A percentile compares a stretch with the other conserved stretches of the same genome.
These are phyloP conservation scores for Saccharomyces hybrid DNA, from an alignment of 1,139 yeast genomes.

Conservation along the genomic window DNA sequence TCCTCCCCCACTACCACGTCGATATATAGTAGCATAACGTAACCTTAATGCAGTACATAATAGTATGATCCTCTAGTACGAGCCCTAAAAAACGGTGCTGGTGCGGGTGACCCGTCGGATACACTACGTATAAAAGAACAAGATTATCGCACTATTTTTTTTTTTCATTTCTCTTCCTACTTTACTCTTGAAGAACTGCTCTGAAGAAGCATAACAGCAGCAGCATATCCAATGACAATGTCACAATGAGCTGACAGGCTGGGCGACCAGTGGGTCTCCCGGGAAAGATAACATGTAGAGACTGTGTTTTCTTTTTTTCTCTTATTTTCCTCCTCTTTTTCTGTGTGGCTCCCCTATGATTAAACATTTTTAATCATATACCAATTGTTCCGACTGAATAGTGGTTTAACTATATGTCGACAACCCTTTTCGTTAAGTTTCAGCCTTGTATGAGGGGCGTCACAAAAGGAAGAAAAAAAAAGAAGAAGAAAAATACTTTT, in stretches of 20 bases:
- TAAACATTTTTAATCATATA: slow-evolving; percentile 20
- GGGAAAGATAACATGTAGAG: slow-evolving; percentile 8
- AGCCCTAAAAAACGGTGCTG: background rate
- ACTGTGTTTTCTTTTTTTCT: slow-evolving; percentile 1
- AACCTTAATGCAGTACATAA: background rate
- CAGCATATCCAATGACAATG: no score
- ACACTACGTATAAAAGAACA: background rate
- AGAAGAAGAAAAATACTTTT: background rate
- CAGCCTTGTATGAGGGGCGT: slow-evolving; percentile 34
- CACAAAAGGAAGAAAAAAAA: background rate
- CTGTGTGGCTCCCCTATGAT: slow-evolving; percentile 18
- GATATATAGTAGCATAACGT: background rate
- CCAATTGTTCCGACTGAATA: slow-evolving; percentile 37
- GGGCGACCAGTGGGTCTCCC: slow-evolving; percentile 5
- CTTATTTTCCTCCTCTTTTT: background rate
- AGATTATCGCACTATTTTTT: background rate
- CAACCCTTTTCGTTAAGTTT: slow-evolving; percentile 33
- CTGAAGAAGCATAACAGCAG: no score
- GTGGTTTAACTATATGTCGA: slow-evolving; percentile 31
- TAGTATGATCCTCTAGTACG: background rate
- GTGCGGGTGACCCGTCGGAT: background rate
- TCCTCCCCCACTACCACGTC: background rate
- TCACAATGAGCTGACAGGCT: background rate
- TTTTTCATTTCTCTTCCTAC: background rate
- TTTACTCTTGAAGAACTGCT: background rate